These are phyloP conservation scores for Pythium periplocum DNA, from an alignment of 352 stramenopile genomes.

Conservation along the genomic window DNA sequence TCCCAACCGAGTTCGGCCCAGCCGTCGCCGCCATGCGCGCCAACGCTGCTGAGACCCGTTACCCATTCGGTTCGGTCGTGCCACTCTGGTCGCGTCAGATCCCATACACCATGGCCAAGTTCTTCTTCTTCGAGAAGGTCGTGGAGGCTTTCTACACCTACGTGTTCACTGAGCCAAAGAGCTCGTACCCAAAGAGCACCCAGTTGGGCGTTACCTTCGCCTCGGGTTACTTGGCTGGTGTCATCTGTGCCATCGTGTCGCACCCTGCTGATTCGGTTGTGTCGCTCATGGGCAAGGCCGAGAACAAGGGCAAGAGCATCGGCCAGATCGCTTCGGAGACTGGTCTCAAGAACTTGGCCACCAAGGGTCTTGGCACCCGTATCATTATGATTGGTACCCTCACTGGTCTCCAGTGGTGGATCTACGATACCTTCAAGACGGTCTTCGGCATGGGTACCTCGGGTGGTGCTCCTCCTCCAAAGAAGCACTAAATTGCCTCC, in stretches of 20 bases:
- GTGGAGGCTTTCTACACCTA: slow-evolving; percentile 86
- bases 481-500: slow-evolving; percentile 36
- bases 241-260: slow-evolving; percentile 98
- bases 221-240: slow-evolving; percentile 98
- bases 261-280: slow-evolving; percentile 99
- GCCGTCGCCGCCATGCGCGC: slow-evolving; percentile 86
- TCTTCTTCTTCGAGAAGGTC: slow-evolving; percentile 96
- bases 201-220: slow-evolving; percentile 96
- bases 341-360: slow-evolving; percentile 71
- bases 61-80: slow-evolving; percentile 90
- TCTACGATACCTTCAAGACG: slow-evolving; percentile 96
- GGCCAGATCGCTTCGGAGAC: slow-evolving; percentile 83
- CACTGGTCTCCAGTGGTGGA: slow-evolving; percentile 96
- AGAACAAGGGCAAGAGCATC: slow-evolving; percentile 90
- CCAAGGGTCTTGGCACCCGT: slow-evolving; percentile 89
- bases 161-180: slow-evolving; percentile 89
- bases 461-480: slow-evolving; percentile 66
- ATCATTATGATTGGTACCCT: slow-evolving; percentile 97
- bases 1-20: slow-evolving; percentile 83
- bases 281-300: slow-evolving; percentile 93
- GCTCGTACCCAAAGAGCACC: slow-evolving; percentile 88
- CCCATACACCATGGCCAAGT: slow-evolving; percentile 99
- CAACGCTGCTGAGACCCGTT: slow-evolving; percentile 85
- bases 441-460: slow-evolving; percentile 90
- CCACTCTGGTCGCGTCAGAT: slow-evolving; percentile 91